Evolutionary conservation across 176 grass and related monocot genomes (phyloP), one percentile per base, ranked within the genome.

Genomic region (Cenchrus americanus): DNA sequence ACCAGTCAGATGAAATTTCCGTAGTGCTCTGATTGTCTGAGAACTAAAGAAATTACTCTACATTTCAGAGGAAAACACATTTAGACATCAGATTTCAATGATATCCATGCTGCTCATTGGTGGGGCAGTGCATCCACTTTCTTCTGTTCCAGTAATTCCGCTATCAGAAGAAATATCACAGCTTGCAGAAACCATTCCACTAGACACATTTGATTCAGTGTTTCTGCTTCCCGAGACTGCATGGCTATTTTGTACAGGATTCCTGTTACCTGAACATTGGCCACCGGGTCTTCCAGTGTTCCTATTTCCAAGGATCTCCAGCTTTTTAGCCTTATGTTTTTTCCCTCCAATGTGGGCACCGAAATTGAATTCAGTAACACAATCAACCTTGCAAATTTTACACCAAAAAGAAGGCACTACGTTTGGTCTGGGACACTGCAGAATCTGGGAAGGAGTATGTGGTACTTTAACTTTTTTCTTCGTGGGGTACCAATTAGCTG

Each of bases 371-470:
- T 89, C 93, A 42, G 87, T 92, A 44, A 89, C 90, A 60, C 93
- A 94, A 50, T 94, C 87, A 46, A 92, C 80, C 75, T 94, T 94
- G 85, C 93, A 94, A 62, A 94, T 81, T 71, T 90, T 94, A 79
- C 93, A 94, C 93, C 90, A 92, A 65, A 85, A 88, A 21, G 90
- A 80, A 80, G 66, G 86, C 8, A 83, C 74, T 66, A 73, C 74
- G 34, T 88, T 89, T 92, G 73, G 81, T 34, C 80, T 86, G 81
- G 85, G 70, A 58, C 55, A 46, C 15, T 87, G 85, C 27, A 69
- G 19, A 42, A 82, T 71, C 54, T 71, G 81, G 8, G 80, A 74
- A 7, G 85, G 49, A 79, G 21, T 65, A 27, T 84, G 71, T 48
- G 63, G 87, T 84, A 83, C 67, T 81, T 86, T 84, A 63, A 88